phyloP scores from a whole-genome alignment of 2,329 filamentous ascomycete species.

The Cercospora zeae-maydis region DNA sequence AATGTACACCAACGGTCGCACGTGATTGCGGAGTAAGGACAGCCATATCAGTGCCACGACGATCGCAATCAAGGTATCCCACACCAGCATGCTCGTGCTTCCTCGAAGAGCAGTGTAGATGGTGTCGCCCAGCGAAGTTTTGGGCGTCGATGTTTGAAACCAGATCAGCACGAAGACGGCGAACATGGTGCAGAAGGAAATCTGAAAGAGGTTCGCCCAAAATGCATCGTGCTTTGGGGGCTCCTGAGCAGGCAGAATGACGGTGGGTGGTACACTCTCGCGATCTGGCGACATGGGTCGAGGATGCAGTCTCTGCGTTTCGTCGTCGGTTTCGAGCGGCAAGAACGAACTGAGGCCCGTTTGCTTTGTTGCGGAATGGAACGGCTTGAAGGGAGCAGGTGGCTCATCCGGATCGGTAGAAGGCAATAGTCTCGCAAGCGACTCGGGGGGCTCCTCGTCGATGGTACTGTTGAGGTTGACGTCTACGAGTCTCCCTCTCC shows the following conservation, averaged over 20 bases:
- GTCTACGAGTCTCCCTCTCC: constrained; percentile 72
- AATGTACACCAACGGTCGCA: constrained; percentile 73
- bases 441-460: constrained; percentile 42
- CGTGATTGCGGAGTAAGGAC: constrained; percentile 80
- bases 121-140: constrained; percentile 79
- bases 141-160: constrained; percentile 77
- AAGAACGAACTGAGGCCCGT: constrained; percentile 44
- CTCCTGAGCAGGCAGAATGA: constrained; percentile 60
- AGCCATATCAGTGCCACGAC: constrained; percentile 89
- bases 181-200: constrained; percentile 76
- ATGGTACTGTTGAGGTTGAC: constrained; percentile 72
- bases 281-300: constrained; percentile 49
- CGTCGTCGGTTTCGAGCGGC: constrained; percentile 52
- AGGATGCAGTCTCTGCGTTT: constrained; percentile 45
- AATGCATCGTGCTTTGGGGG: constrained; percentile 82
- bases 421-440: constrained; percentile 36
- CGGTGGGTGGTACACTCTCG: constrained; percentile 55
- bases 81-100: constrained; percentile 83
- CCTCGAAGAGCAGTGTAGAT: constrained; percentile 85
- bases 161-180: constrained; percentile 86
- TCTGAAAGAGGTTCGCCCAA: constrained; percentile 86
- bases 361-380: constrained; percentile 45
- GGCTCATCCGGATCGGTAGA: constrained; percentile 44
- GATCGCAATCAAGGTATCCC: constrained; percentile 87
- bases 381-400: constrained; percentile 54